phyloP scores from a whole-genome alignment of 177 flowering plant species.

The Vitis hybrid region DNA sequence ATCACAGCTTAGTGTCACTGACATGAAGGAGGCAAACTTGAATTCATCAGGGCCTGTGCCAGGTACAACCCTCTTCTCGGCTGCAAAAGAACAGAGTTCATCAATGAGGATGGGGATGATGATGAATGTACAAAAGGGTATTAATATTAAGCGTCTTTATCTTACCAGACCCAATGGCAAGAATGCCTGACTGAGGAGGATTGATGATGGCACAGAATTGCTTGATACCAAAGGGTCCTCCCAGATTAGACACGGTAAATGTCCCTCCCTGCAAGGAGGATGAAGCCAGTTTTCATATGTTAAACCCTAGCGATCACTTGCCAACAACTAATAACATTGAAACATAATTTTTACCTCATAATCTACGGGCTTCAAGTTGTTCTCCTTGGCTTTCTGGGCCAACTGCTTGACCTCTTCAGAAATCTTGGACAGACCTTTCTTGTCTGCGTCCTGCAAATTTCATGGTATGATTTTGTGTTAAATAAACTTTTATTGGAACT shows the following conservation, averaged over 20 bases:
- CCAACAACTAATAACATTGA: background rate
- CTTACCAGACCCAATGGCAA: constrained; percentile 96
- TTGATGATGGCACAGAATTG: constrained; percentile 96
- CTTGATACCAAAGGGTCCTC: constrained; percentile 93
- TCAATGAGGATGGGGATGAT: background rate
- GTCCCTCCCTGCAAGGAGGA: constrained; percentile 81
- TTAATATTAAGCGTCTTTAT: background rate
- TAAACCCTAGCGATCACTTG: background rate
- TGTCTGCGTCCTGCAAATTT: constrained; percentile 83
- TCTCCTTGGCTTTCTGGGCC: constrained; percentile 87
- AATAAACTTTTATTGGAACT: background rate
- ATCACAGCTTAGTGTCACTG: constrained; percentile 94
- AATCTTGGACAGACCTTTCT: constrained; percentile 84
- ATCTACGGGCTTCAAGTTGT: constrained; percentile 89
- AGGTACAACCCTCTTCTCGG: constrained; percentile 87
- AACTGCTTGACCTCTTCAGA: constrained; percentile 76
- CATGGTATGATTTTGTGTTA: background rate
- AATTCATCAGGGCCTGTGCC: constrained; percentile 59
- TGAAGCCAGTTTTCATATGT: constrained; percentile 3
- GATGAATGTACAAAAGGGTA: background rate
- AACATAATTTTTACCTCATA: constrained; percentile 63
- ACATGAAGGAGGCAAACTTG: constrained; percentile 80
- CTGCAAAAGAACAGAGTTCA: constrained; percentile 42
- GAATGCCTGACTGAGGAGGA: constrained; percentile 96
- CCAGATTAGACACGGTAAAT: constrained; percentile 89